Evolutionary conservation across 306 rosid species (phyloP), one percentile per base, ranked within the genome.

Genomic region (Pyrus bretschneideri): DNA sequence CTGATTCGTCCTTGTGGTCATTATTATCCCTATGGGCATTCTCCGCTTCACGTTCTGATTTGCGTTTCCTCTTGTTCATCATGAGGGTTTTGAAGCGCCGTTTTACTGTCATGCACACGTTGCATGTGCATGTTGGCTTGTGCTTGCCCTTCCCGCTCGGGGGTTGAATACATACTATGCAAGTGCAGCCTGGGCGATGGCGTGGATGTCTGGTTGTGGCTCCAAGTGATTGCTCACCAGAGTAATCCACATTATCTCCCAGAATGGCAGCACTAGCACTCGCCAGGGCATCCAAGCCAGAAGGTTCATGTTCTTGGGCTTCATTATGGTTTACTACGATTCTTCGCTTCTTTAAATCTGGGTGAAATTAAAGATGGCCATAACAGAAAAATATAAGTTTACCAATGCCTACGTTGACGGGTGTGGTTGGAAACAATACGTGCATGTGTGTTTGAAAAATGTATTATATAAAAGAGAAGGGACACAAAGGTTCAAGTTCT

Each of bases 81-180:
- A 89, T 92, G 10, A 92, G 90, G 80, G 99, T 95, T 88, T 86
- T 92, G 82, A 92, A 95, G 59, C 99, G 93, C 69, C 99, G 96
- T 83, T 89, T 92, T 72, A 95, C 97, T 1, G 97, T 92, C 86
- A 86, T 69, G 89, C 99, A 95, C 67, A 92, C 99, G 1, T 95
- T 90, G 89, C 99, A 92, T 60, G 93, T 88, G 76, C 99, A 96
- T 9, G 93, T 84, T 17, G 96, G 84, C 81, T 87, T 87, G 81
- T 92, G 99, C 85, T 85, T 92, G 21, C 98, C 98, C 83, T 92
- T 96, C 66, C 99, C 99, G 22, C 99, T 96, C 7, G 99, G 98
- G 8, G 98, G 98, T 82, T 96, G 99, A 74, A 88, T 92, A 84
- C 99, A 96, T 71, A 91, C 98, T 5, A 96, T 96, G 79, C 99